These are phyloP conservation scores for Kwoniella mangroviensis DNA, from an alignment of 768 basidiomycete genomes.

Conservation along the genomic window DNA sequence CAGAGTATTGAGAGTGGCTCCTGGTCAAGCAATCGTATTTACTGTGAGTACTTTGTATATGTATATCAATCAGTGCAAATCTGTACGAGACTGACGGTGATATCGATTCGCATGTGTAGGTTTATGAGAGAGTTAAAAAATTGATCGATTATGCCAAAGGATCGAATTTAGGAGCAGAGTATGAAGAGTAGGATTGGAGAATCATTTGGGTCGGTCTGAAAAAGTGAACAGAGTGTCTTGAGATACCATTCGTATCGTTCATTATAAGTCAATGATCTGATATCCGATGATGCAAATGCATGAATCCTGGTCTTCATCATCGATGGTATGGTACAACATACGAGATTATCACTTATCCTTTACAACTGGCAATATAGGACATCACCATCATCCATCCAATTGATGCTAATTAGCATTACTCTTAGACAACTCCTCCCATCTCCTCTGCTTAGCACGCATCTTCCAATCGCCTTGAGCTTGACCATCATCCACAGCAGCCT, in stretches of 20 bases:
- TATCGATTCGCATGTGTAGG: conserved; percentile 33
- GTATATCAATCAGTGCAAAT: not conserved
- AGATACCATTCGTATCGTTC: conserved; percentile 1
- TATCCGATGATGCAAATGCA: not conserved
- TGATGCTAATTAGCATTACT: not conserved
- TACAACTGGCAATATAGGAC: not conserved
- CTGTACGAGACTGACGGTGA: not conserved
- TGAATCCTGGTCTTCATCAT: not conserved
- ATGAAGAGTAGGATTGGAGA: conserved; percentile 28
- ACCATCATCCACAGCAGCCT: conserved; percentile 24
- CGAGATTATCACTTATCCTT: not conserved
- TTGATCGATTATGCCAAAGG: conserved; percentile 69
- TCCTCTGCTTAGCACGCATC: conserved; percentile 32
- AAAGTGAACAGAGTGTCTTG: not conserved
- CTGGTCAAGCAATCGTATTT: conserved; percentile 91
- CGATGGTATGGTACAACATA: not conserved
- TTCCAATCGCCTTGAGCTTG: conserved; percentile 40
- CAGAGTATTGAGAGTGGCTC: conserved; percentile 91
- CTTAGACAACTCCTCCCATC: conserved; percentile 33
- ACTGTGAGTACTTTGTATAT: conserved; percentile 62
- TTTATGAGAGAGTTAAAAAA: conserved; percentile 85
- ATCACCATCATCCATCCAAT: not conserved
- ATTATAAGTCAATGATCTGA: not conserved
- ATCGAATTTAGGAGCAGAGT: conserved; percentile 30
- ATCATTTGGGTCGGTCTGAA: not conserved